phyloP scores from a whole-genome alignment of 1,284 basidiomycete genomes.

The Sanghuangporus sanghuang region DNA sequence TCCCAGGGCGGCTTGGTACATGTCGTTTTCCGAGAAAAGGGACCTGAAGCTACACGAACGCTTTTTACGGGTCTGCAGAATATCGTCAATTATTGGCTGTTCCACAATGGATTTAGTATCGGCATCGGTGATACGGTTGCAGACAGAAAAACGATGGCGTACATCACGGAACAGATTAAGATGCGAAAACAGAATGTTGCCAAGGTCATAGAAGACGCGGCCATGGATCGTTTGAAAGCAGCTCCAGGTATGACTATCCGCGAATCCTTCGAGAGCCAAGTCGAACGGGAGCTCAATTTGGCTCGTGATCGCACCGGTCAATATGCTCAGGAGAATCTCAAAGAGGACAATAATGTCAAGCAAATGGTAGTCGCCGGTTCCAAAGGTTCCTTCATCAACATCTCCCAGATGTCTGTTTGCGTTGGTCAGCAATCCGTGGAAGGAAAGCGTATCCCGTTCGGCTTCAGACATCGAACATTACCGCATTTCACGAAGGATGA shows the following conservation, averaged over 20 bases:
- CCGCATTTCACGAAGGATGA: conserved; percentile 99
- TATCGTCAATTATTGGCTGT: conserved; percentile 97
- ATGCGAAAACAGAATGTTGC: conserved; percentile 76
- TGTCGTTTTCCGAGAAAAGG: conserved; percentile 97
- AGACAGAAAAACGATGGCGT: conserved; percentile 82
- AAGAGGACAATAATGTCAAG: conserved; percentile 99
- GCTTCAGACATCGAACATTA: conserved; percentile 93
- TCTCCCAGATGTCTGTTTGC: conserved; percentile 99
- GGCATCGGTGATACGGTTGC: conserved; percentile 99
- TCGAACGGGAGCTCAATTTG: conserved; percentile 89
- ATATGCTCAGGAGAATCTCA: conserved; percentile 92
- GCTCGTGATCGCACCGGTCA: conserved; percentile 96
- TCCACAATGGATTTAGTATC: conserved; percentile 98
- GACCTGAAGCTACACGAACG: conserved; percentile 87
- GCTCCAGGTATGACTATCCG: conserved; percentile 98
- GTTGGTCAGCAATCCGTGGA: conserved; percentile 99
- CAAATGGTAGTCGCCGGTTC: conserved; percentile 99
- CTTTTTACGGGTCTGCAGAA: conserved; percentile 94
- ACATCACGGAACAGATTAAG: conserved; percentile 81
- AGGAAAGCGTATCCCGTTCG: conserved; percentile 97
- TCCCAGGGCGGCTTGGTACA: conserved; percentile 94
- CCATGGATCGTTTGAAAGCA: conserved; percentile 80
- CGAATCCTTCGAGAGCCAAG: conserved; percentile 94
- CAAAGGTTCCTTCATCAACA: conserved; percentile 99
- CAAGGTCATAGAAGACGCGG: conserved; percentile 71